These are phyloP conservation scores for Hyphopichia wangnamkhiaoensis DNA, from an alignment of 1,139 yeast genomes.

Conservation along the genomic window DNA sequence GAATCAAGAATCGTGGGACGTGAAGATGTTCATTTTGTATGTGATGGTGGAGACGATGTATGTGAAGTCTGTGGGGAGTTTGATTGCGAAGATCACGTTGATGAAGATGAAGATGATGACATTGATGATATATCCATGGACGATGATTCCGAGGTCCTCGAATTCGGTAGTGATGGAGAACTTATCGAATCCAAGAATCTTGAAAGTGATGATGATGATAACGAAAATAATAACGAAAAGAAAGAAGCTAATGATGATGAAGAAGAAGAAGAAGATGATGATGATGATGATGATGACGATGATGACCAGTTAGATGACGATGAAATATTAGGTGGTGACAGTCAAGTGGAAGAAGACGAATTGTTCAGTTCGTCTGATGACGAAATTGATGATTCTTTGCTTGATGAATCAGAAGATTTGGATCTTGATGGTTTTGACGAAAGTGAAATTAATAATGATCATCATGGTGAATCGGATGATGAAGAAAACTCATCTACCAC, in stretches of 20 bases:
- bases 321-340: slow-evolving; percentile 16
- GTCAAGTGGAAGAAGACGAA: slow-evolving; percentile 9
- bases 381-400: slow-evolving; percentile 5
- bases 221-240: slow-evolving; percentile 12
- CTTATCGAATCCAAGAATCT: neutral
- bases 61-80: slow-evolving; percentile 73
- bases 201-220: slow-evolving; percentile 9
- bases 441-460: slow-evolving; percentile 3
- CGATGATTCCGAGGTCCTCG: slow-evolving; percentile 6
- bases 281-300: slow-evolving; percentile 24
- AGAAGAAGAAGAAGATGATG: slow-evolving; percentile 25
- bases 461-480: slow-evolving; percentile 13
- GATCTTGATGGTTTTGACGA: slow-evolving; percentile 12
- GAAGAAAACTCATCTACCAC: slow-evolving; percentile 22
- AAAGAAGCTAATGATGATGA: slow-evolving; percentile 14
- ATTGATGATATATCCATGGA: slow-evolving; percentile 9
- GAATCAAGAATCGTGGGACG: slow-evolving; percentile 26
- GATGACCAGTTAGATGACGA: slow-evolving; percentile 15
- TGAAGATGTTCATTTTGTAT: slow-evolving; percentile 74
- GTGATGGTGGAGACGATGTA: slow-evolving; percentile 56
- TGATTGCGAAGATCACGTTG: slow-evolving; percentile 53
- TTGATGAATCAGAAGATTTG: slow-evolving; percentile 13
- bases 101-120: slow-evolving; percentile 33
- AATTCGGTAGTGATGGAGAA: slow-evolving; percentile 7
- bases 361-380: slow-evolving; percentile 5